These are phyloP conservation scores for Cutaneotrichosporon cutaneum DNA, from an alignment of 1,284 basidiomycete species.

Conservation along the genomic window DNA sequence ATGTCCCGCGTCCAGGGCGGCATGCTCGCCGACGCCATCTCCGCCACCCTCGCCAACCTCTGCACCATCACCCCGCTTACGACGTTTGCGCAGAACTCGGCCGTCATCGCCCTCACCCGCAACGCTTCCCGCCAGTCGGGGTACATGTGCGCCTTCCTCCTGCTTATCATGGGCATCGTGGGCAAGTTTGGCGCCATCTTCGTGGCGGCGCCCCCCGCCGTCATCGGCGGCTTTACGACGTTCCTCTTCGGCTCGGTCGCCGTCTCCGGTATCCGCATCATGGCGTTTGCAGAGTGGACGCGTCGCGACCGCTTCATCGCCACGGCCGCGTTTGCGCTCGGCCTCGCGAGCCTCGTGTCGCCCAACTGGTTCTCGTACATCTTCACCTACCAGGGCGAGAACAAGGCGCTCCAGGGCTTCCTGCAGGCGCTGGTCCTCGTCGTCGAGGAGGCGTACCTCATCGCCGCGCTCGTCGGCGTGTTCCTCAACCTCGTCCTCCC, in stretches of 20 bases:
- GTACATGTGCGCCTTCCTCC: slow-evolving; percentile 38
- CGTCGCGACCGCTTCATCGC: slow-evolving; percentile 74
- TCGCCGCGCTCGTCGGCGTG: slow-evolving; percentile 36
- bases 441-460: slow-evolving; percentile 62
- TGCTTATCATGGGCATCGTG: slow-evolving; percentile 39
- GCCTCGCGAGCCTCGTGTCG: slow-evolving; percentile 62
- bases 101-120: slow-evolving; percentile 41
- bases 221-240: slow-evolving; percentile 37
- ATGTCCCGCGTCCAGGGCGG: slow-evolving; percentile 38
- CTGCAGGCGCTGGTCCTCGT: slow-evolving; percentile 76
- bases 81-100: slow-evolving; percentile 42
- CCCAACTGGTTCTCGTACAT: slow-evolving; percentile 48
- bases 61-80: slow-evolving; percentile 39
- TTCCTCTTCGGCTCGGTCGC: slow-evolving; percentile 53
- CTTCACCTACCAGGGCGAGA: slow-evolving; percentile 55
- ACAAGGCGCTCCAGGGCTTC: slow-evolving; percentile 67
- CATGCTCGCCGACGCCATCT: slow-evolving; percentile 38
- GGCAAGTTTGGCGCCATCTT: slow-evolving; percentile 41
- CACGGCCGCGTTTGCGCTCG: slow-evolving; percentile 70
- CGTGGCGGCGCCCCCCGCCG: slow-evolving; percentile 30
- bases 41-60: slow-evolving; percentile 35
- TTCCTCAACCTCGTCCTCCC: slow-evolving; percentile 26
- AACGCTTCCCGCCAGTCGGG: slow-evolving; percentile 37
- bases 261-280: slow-evolving; percentile 67
- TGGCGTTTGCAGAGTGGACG: slow-evolving; percentile 65